Base-by-base conservation (phyloP, 164 flowering plant species). In the Chimonanthus praecox region DNA sequence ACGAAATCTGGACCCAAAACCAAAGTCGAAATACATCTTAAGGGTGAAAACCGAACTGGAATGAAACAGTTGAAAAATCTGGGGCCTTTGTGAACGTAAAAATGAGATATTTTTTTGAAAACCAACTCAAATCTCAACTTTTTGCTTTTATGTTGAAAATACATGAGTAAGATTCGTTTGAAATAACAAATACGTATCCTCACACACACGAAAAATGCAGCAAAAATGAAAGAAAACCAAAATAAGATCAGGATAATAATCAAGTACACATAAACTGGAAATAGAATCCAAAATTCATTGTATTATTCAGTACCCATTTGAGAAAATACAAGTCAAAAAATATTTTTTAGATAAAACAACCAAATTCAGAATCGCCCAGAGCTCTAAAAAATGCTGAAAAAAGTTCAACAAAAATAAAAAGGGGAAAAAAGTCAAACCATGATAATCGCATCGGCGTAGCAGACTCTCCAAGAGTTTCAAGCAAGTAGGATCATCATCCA, bases 401-500 rank as follows among this genome's bases (percentile, higher is more conserved):
- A 48, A 58, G 8, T 13, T 50, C 6, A 11, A 18, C 18, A 71
- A 49, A n/a, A 60, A 45, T 43, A 45, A 71, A 71, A 15, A 65
- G 45, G 43, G 3, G 63, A 8, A n/a, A 58, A 15, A 20, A 16
- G 10, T 18, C 73, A 46, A 71, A 89, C 90, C 90, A 61, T 87
- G 84, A 70, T 85, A 89, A 21, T 81, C 75, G 81, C 91, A 89
- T 49, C 80, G 74, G 49, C 84, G 82, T n/a, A 86, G 87, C 70
- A 89, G 75, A 75, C 80, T 69, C 58, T 84, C 88, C 64, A 89
- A 72, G 69, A 87, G 45, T 51, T 51, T 69, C 64, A 89, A 80
- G 71, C 92, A 89, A 76, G 85, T 85, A 7, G 84, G 87, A 67
- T 89, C 87, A 71, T 87, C 92, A 65, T 89, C 92, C 58, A 89